phyloP scores from a whole-genome alignment of 768 basidiomycete species.

The Tricholoma matsutake region DNA sequence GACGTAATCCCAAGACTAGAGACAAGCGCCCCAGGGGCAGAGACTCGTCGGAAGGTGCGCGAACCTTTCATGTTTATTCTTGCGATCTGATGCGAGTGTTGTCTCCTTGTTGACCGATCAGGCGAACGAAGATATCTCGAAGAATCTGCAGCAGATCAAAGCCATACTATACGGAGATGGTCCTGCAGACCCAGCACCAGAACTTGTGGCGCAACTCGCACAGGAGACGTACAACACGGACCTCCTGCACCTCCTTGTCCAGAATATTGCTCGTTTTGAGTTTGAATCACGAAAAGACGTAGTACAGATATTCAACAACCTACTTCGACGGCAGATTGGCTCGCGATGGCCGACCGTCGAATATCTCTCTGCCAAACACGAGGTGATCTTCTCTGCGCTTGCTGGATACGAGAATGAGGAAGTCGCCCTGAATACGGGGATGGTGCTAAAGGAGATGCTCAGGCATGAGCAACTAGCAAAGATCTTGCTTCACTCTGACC shows the following conservation, averaged over 20 bases:
- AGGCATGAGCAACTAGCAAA: slow-evolving; percentile 88
- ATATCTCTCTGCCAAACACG: slow-evolving; percentile 75
- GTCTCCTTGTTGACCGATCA: slow-evolving; percentile 27
- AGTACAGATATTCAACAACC: slow-evolving; percentile 85
- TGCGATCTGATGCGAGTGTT: neutral
- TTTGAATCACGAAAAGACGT: slow-evolving; percentile 91
- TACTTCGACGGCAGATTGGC: slow-evolving; percentile 89
- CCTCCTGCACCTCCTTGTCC: slow-evolving; percentile 75
- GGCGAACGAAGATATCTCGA: slow-evolving; percentile 88
- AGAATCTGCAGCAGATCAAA: slow-evolving; percentile 90
- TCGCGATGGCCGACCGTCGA: slow-evolving; percentile 95
- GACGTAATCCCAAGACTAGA: slow-evolving; percentile 82
- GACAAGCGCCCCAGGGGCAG: slow-evolving; percentile 65
- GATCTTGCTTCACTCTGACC: slow-evolving; percentile 87
- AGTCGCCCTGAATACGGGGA: slow-evolving; percentile 94
- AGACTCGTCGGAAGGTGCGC: slow-evolving; percentile 76
- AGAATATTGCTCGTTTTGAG: slow-evolving; percentile 83
- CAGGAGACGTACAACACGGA: slow-evolving; percentile 95
- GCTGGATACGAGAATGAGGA: slow-evolving; percentile 96
- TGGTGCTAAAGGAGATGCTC: slow-evolving; percentile 97
- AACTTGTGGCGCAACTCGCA: slow-evolving; percentile 89
- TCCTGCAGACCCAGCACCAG: slow-evolving; percentile 72
- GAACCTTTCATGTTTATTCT: neutral
- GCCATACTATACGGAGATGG: slow-evolving; percentile 83
- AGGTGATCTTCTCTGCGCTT: slow-evolving; percentile 76